Evolutionary conservation across 306 rosid species (phyloP).

Genomic region (Psophocarpus tetragonolobus): DNA sequence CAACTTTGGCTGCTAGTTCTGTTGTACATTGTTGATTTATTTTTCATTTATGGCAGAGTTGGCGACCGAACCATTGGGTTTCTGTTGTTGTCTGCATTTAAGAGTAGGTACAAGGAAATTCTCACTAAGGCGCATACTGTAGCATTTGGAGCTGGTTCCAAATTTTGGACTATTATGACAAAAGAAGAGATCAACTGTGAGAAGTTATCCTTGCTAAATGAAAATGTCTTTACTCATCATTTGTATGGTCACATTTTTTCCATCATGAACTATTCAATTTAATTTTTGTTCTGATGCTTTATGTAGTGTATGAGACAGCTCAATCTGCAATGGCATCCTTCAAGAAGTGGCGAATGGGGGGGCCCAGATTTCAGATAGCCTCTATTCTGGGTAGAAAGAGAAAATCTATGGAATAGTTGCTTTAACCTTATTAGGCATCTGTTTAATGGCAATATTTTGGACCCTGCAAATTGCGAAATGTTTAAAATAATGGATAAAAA

Average conservation of each 20-base stretch:
- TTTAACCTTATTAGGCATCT: conserved; percentile 24
- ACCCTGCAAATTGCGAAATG: conserved; percentile 16
- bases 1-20: not conserved
- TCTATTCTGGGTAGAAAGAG: conserved; percentile 81
- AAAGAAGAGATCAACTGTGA: conserved; percentile 82
- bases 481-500: not conserved
- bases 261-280: not conserved
- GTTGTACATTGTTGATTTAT: not conserved
- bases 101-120: conserved; percentile 83
- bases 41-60: conserved; percentile 59
- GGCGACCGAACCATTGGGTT: conserved; percentile 78
- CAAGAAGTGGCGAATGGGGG: conserved; percentile 93
- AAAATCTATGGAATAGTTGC: conserved; percentile 58
- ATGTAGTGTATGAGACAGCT: conserved; percentile 88
- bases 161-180: conserved; percentile 61
- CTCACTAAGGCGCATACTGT: conserved; percentile 89
- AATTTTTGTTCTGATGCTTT: conserved; percentile 12
- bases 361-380: conserved; percentile 86
- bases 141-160: conserved; percentile 71
- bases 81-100: conserved; percentile 84
- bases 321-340: conserved; percentile 90
- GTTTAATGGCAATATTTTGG: not conserved
- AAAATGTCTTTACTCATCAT: conserved; percentile 17
- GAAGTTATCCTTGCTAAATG: conserved; percentile 33
- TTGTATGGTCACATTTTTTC: conserved; percentile 5